phyloP scores from a whole-genome alignment of 139 green algal species.

The Mesotaenium endlicherianum region DNA sequence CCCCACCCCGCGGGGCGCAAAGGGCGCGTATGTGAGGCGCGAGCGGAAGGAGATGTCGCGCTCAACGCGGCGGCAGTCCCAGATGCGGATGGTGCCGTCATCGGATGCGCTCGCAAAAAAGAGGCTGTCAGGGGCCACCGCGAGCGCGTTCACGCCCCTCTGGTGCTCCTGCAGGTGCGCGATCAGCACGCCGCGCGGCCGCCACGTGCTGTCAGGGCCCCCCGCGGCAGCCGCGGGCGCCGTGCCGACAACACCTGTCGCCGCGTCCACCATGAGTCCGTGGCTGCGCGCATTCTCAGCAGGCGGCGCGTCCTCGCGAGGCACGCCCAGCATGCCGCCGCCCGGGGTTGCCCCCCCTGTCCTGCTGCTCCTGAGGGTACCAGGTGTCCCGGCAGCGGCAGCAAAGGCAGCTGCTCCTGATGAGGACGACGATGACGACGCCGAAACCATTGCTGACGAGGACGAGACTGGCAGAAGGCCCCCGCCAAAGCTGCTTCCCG shows the following conservation, averaged over 20 bases:
- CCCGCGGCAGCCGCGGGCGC: neutral
- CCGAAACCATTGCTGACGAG: neutral
- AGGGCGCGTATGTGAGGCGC: slow-evolving; percentile 76
- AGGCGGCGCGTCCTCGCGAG: neutral
- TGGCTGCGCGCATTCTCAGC: neutral
- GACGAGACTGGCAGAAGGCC: neutral
- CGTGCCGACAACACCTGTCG: neutral
- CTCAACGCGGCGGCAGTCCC: slow-evolving; percentile 85
- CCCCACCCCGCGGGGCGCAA: slow-evolving; percentile 32
- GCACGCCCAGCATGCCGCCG: neutral
- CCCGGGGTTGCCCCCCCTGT: neutral
- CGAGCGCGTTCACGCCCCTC: slow-evolving; percentile 70
- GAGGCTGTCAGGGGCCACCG: slow-evolving; percentile 59
- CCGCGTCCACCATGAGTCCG: neutral
- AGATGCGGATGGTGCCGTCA: slow-evolving; percentile 76
- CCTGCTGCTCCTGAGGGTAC: too few relatives aligned
- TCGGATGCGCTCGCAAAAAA: slow-evolving; percentile 77
- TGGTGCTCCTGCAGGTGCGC: slow-evolving; percentile 86
- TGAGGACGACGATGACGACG: neutral
- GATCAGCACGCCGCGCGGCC: slow-evolving; percentile 81
- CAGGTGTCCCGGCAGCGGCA: too few relatives aligned
- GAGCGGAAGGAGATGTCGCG: slow-evolving; percentile 81
- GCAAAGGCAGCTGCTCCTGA: too few relatives aligned
- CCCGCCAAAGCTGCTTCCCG: too few relatives aligned
- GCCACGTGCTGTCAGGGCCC: slow-evolving; percentile 60